Percentiles rank a stretch among this genome's conserved stretches.
Conservation (phyloP, 2,329 filamentous ascomycete species). For the Colletotrichum sp. region DNA sequence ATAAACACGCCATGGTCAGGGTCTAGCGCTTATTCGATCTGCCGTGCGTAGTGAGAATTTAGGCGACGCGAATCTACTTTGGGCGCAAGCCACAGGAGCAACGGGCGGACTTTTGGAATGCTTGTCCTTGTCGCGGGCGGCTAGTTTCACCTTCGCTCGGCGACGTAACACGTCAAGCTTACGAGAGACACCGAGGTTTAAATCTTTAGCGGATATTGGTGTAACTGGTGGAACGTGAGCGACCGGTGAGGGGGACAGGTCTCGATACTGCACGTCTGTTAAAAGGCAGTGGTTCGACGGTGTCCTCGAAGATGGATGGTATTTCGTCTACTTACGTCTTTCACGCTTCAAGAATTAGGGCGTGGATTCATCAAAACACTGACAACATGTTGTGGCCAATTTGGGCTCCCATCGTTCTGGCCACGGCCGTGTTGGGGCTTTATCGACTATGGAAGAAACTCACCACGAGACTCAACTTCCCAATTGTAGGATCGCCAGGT, state of each 20-base stretch:
- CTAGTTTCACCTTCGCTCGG: neutral
- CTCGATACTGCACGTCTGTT: neutral
- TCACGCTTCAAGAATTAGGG: neutral
- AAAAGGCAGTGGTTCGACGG: neutral
- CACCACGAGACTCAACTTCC: neutral
- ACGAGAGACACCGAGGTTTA: neutral
- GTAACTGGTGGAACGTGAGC: neutral
- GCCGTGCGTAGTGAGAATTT: neutral
- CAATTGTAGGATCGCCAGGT: neutral
- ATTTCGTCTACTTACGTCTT: neutral
- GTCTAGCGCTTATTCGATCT: neutral
- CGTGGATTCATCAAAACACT: neutral
- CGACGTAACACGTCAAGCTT: neutral
- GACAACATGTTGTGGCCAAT: slow-evolving; percentile 4
- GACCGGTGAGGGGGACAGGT: neutral
- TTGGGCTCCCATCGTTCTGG: neutral
- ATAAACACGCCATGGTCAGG: neutral
- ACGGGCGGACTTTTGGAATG: neutral
- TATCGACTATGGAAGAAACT: neutral
- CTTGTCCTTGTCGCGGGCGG: neutral
- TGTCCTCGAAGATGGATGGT: neutral
- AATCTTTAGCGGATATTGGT: neutral
- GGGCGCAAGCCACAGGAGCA: neutral
- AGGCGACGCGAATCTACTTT: neutral
- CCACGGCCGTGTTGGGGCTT: neutral